Conservation (phyloP, 75 land plant genomes). For the Isoetes taiwanensis region DNA sequence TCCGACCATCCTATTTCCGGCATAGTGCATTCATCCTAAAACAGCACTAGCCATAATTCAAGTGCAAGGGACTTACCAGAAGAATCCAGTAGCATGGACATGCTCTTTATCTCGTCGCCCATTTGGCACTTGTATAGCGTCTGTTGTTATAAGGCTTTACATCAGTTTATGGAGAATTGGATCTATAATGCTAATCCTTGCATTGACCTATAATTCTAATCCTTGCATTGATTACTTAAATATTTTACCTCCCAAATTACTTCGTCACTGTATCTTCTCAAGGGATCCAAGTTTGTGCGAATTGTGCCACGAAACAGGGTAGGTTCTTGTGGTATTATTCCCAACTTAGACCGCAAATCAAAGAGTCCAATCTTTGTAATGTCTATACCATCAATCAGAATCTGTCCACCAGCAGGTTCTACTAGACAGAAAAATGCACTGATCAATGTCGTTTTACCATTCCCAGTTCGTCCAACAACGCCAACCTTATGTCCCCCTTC, state of each 20-base stretch:
- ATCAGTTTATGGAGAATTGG: too few relatives aligned
- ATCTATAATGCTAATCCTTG: too few relatives aligned
- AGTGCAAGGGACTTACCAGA: too few relatives aligned
- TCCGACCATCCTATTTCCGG: too few relatives aligned
- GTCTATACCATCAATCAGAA: constrained; percentile 64
- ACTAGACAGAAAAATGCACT: constrained; percentile 69
- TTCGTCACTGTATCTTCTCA: constrained; percentile 43
- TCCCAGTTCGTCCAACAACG: constrained; percentile 88
- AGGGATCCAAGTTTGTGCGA: constrained; percentile 72
- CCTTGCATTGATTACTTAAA: too few relatives aligned
- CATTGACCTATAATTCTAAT: too few relatives aligned
- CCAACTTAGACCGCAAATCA: constrained; percentile 56
- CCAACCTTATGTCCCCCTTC: constrained; percentile 59
- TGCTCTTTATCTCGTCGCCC: too few relatives aligned
- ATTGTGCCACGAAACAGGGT: constrained; percentile 69
- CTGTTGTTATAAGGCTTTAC: too few relatives aligned
- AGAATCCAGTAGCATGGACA: too few relatives aligned
- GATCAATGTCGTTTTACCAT: constrained; percentile 78
- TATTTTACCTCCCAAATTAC: constrained; percentile 23
- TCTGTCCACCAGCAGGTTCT: constrained; percentile 57
- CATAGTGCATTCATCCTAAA: too few relatives aligned
- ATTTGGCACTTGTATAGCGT: too few relatives aligned
- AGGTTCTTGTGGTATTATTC: constrained; percentile 89
- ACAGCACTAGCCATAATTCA: too few relatives aligned
- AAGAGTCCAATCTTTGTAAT: constrained; percentile 56